Conservation (phyloP, 2,329 filamentous ascomycete species). For the Arthrobotrys sphaeroides region DNA sequence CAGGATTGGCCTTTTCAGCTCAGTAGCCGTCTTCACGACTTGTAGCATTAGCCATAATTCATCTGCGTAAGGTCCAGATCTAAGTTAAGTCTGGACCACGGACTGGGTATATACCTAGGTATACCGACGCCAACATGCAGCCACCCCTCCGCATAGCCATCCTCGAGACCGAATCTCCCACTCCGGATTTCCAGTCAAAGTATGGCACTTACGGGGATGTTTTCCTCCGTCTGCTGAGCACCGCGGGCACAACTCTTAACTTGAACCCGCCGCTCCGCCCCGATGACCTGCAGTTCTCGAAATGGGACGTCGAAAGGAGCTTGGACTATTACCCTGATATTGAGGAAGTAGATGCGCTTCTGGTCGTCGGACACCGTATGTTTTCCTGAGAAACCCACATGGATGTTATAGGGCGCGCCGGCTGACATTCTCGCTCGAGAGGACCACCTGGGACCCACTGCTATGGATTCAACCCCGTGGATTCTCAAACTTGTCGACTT, state of each 20-base stretch:
- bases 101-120: too few relatives aligned
- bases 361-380: conserved; percentile 77
- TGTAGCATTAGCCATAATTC: background rate
- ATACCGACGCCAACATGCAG: conserved; percentile 41
- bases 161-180: conserved; percentile 85
- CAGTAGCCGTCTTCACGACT: background rate
- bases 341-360: conserved; percentile 79
- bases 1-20: background rate
- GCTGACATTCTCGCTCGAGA: conserved; percentile 35
- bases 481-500: conserved; percentile 78
- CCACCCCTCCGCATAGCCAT: conserved; percentile 79
- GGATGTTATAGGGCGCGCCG: background rate
- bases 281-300: conserved; percentile 65
- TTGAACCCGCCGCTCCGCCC: conserved; percentile 61
- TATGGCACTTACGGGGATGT: conserved; percentile 79
- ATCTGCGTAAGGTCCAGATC: background rate
- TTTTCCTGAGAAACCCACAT: conserved; percentile 37
- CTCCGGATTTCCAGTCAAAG: conserved; percentile 70
- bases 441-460: conserved; percentile 63
- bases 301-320: conserved; percentile 74
- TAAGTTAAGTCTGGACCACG: background rate
- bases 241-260: conserved; percentile 65
- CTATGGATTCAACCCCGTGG: conserved; percentile 79
- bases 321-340: conserved; percentile 76
- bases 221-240: conserved; percentile 70